Conservation (phyloP, 2,329 filamentous ascomycete species). For the Microsporum ferrugineum region DNA sequence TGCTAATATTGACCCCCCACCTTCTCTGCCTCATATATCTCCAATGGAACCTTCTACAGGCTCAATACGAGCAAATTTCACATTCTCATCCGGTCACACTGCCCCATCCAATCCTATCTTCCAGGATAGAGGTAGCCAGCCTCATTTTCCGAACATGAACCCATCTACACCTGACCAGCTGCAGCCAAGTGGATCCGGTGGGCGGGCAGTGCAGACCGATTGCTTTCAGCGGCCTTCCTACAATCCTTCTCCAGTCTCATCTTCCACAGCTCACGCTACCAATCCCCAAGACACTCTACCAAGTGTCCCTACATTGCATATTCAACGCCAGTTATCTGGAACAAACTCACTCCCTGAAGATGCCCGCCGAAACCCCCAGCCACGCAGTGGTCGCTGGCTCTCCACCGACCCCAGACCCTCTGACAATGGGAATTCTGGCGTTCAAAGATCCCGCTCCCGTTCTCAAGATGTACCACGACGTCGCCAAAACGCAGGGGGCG, state of each 20-base stretch:
- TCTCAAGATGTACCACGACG: conserved; percentile 16
- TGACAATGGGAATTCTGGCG: not conserved
- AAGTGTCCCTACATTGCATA: not conserved
- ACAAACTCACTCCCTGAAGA: conserved; percentile 10
- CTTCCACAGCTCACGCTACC: not conserved
- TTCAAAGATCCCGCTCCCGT: conserved; percentile 14
- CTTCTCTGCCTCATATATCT: not conserved
- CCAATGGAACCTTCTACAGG: not conserved
- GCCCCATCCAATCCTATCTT: not conserved
- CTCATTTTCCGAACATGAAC: not conserved
- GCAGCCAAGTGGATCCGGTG: not conserved
- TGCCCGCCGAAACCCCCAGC: conserved; percentile 6
- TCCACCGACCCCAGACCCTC: conserved; percentile 3
- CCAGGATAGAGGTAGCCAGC: not conserved
- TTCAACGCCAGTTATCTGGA: conserved; percentile 4
- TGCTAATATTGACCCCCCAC: not conserved
- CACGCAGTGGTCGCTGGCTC: conserved; percentile 3
- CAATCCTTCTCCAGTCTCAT: not conserved
- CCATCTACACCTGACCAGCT: not conserved
- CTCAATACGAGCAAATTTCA: not conserved
- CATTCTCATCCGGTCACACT: not conserved
- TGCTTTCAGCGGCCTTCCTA: not conserved
- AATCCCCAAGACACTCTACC: not conserved
- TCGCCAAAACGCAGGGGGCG: not conserved
- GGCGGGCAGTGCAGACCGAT: not conserved